Conservation (phyloP, 805 yeast species). For the Saturnispora zaruensis region DNA sequence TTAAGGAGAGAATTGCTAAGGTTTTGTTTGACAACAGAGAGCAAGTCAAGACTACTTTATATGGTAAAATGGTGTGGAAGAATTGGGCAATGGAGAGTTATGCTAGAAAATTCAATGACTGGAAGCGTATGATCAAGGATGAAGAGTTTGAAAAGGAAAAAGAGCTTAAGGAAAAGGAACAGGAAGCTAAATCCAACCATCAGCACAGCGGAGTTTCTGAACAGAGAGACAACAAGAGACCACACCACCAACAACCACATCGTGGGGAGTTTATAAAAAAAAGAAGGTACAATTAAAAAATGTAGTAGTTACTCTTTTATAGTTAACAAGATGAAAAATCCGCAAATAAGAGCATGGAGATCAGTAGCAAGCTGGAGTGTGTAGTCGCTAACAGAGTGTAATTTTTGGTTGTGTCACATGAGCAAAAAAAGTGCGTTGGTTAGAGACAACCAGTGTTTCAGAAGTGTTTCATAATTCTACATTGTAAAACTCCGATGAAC, state of each 20-base stretch:
- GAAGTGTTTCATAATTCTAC: slow-evolving; percentile 3
- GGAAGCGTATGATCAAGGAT: slow-evolving; percentile 62
- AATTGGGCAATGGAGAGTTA: slow-evolving; percentile 88
- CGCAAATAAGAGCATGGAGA: neutral
- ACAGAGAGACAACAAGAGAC: neutral
- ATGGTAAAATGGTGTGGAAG: slow-evolving; percentile 90
- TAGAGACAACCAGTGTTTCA: slow-evolving; percentile 1
- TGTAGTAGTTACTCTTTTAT: neutral
- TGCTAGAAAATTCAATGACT: slow-evolving; percentile 63
- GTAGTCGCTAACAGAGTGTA: neutral
- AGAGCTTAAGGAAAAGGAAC: slow-evolving; percentile 6
- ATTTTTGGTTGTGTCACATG: neutral
- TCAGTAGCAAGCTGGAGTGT: neutral
- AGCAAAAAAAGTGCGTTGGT: neutral
- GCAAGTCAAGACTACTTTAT: slow-evolving; percentile 71
- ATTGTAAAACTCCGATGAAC: neutral
- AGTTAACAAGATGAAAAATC: neutral
- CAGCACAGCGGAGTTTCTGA: neutral
- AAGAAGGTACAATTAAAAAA: slow-evolving; percentile 2
- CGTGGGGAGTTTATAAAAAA: slow-evolving; percentile 5
- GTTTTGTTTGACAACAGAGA: slow-evolving; percentile 52
- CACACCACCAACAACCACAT: neutral
- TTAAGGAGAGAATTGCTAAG: slow-evolving; percentile 77
- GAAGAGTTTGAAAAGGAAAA: slow-evolving; percentile 31
- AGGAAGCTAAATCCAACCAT: neutral